phyloP scores from a whole-genome alignment of 2,329 filamentous ascomycete species.

The Aspergillus costaricaensis region DNA sequence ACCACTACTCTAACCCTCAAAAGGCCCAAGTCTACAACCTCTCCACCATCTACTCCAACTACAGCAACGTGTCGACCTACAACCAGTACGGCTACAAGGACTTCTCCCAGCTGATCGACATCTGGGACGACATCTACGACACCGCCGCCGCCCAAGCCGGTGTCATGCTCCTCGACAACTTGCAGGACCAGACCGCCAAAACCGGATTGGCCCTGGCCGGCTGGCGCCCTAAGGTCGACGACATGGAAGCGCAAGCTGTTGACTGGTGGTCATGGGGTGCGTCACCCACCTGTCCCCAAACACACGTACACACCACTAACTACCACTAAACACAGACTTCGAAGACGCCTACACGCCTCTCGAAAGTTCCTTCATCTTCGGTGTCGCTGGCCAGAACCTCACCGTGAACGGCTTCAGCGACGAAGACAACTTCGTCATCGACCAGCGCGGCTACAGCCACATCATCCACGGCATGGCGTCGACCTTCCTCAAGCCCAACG shows the following conservation, averaged over 20 bases:
- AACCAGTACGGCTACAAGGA: conserved; percentile 58
- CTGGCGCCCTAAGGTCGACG: conserved; percentile 59
- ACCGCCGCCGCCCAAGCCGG: conserved; percentile 57
- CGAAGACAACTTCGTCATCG: conserved; percentile 63
- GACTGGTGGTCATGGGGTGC: conserved; percentile 55
- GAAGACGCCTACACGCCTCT: conserved; percentile 61
- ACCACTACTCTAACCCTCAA: conserved; percentile 17
- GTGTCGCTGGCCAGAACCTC: conserved; percentile 57
- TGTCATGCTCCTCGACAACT: conserved; percentile 56
- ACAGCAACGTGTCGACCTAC: conserved; percentile 60
- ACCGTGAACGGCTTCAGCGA: conserved; percentile 63
- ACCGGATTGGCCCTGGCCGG: conserved; percentile 59
- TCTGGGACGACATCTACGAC: conserved; percentile 52
- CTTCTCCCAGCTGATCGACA: conserved; percentile 53
- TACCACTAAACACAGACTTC: conserved; percentile 46
- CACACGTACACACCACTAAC: neutral
- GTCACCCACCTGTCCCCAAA: neutral
- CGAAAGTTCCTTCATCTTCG: conserved; percentile 58
- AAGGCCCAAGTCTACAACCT: conserved; percentile 60
- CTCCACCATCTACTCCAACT: conserved; percentile 60
- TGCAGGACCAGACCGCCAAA: conserved; percentile 62
- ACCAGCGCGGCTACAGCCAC: conserved; percentile 62
- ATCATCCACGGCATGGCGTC: conserved; percentile 60
- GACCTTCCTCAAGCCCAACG: conserved; percentile 59
- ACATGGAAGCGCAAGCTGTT: conserved; percentile 59